Conservation (phyloP, 2,329 filamentous ascomycete genomes). For the Juglanconis oblonga region DNA sequence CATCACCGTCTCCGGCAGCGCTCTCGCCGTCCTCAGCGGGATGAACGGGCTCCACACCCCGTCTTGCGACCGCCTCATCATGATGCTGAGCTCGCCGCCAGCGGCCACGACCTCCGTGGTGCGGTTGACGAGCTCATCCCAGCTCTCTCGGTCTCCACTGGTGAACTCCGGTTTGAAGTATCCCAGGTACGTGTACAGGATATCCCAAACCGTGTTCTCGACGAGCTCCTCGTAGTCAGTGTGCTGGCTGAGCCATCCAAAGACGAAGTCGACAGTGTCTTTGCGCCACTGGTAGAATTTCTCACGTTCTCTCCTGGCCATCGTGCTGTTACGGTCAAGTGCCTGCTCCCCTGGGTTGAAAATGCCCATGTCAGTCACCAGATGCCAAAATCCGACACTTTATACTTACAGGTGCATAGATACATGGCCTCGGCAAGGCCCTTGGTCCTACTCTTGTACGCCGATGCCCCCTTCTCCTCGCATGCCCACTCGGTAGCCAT, state of each 20-base stretch:
- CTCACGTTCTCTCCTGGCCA: not conserved
- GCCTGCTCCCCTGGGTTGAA: not conserved
- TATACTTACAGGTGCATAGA: not conserved
- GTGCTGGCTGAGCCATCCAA: not conserved
- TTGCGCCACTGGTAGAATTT: conserved; percentile 3
- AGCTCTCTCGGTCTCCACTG: not conserved
- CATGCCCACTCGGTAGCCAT: not conserved
- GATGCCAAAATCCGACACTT: too few species aligned
- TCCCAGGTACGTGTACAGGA: not conserved
- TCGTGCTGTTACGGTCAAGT: not conserved
- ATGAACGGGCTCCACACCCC: conserved; percentile 7
- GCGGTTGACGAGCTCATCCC: not conserved
- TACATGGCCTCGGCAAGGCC: not conserved
- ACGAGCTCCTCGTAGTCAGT: not conserved
- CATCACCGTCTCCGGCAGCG: not conserved
- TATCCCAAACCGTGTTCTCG: not conserved
- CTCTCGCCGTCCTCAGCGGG: not conserved
- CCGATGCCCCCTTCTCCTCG: not conserved
- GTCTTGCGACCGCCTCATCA: conserved; percentile 2
- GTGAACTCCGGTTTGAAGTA: not conserved
- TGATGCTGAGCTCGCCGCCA: not conserved
- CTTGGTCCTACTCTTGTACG: not conserved
- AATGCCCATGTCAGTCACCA: not conserved
- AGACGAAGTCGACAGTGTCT: conserved; percentile 1
- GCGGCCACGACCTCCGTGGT: not conserved